Percentiles rank a stretch among this genome's conserved stretches.
Evolutionary conservation across 768 basidiomycete species (phyloP).

Genomic region (Suillus spraguei): DNA sequence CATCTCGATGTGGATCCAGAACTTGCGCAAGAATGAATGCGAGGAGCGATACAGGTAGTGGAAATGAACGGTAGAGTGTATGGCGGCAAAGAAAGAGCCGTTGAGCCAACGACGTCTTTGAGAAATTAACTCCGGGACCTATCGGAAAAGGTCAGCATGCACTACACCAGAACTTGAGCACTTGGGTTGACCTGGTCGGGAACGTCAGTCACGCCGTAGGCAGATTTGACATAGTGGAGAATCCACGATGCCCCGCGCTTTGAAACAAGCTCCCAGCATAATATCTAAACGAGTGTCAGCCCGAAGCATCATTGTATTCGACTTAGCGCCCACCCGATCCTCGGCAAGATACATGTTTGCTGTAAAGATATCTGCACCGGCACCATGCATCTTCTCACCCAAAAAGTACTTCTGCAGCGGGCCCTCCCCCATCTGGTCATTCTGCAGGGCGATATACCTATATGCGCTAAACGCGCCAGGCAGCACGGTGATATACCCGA

Average conservation of each 20-base stretch:
- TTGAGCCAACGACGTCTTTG: slow-evolving; percentile 97
- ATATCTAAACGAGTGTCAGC: slow-evolving; percentile 54
- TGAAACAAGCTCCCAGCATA: slow-evolving; percentile 98
- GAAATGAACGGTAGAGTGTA: slow-evolving; percentile 92
- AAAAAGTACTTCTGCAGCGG: slow-evolving; percentile 96
- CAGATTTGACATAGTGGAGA: slow-evolving; percentile 94
- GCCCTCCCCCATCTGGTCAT: slow-evolving; percentile 80
- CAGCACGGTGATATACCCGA: slow-evolving; percentile 94
- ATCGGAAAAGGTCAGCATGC: slow-evolving; percentile 8
- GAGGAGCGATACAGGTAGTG: slow-evolving; percentile 93
- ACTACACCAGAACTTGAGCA: not conserved
- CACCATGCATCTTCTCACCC: slow-evolving; percentile 93
- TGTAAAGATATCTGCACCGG: slow-evolving; percentile 89
- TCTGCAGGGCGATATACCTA: slow-evolving; percentile 88
- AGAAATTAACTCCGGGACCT: slow-evolving; percentile 92
- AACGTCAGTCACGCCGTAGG: slow-evolving; percentile 91
- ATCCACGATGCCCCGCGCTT: slow-evolving; percentile 91
- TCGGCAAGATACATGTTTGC: slow-evolving; percentile 97
- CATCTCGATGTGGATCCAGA: slow-evolving; percentile 95
- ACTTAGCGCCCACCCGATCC: slow-evolving; percentile 58
- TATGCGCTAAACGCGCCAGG: slow-evolving; percentile 94
- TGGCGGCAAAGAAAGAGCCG: slow-evolving; percentile 96
- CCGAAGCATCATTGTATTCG: not conserved
- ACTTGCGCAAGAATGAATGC: slow-evolving; percentile 79
- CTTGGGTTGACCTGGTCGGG: slow-evolving; percentile 70